Evolutionary conservation across 345 rosid species (phyloP), one percentile per base, ranked within the genome.

Genomic region (Conringia planisiliqua): DNA sequence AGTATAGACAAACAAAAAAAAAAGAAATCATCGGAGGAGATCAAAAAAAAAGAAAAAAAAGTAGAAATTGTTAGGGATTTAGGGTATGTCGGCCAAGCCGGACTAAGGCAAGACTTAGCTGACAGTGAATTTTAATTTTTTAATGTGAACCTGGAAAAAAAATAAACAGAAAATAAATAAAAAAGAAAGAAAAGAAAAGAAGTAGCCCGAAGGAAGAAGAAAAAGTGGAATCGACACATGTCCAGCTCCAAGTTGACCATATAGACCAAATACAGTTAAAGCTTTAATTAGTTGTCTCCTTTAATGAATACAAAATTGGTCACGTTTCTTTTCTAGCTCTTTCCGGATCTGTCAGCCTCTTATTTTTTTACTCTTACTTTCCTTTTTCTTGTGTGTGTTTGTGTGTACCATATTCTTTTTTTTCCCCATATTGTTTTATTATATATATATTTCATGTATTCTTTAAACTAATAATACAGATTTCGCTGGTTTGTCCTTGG

Each of bases 251-350:
- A 60, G 36, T 67, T 59, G 79, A 48, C 33, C 20, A 67, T 57
- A 42, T 26, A 16, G 60, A 48, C 58, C 61, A 59, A 59, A 4
- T 6, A 68, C 30, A 27, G 68, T 60, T 38, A 50, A 39, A 48
- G 62, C 73, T 68, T 20, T 68, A 22, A 68, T 52, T 61, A 75
- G 14, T 76, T 62, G 70, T 69, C 79, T 76, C 74, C 70, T 76
- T 69, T 51, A 55, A 52, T 70, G 59, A 69, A 68, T 69, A 76
- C 57, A 76, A 76, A 60, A 62, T 32, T 22, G 5, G 40, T 43
- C 71, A 76, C 79, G 57, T 69, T 61, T 69, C 70, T 52, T 69
- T 76, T 76, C 79, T 76, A 69, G 74, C 67, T 52, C 74, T 13
- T 68, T 76, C 79, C 54, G 68, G 73, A 75, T 75, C 68, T 68